These are phyloP conservation scores for Thuidium tamariscinum DNA, from an alignment of 225 moss, liverwort and hornwort genomes.

Conservation along the genomic window DNA sequence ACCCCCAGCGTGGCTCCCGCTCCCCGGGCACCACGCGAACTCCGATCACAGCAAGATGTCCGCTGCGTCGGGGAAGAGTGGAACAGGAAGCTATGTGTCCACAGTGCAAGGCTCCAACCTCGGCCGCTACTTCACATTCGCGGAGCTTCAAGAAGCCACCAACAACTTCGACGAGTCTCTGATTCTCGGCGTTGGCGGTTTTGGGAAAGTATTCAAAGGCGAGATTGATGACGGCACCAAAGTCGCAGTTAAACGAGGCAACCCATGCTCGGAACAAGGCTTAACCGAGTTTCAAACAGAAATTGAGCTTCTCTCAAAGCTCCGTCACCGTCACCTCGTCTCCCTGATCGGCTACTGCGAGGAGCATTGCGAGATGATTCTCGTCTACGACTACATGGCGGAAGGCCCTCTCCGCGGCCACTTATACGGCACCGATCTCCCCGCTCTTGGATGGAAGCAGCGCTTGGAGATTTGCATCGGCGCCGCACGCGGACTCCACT, in stretches of 20 bases:
- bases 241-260: conserved; percentile 43
- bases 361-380: conserved; percentile 51
- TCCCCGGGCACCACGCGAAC: conserved; percentile 52
- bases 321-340: conserved; percentile 36
- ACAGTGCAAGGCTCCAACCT: conserved; percentile 41
- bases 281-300: conserved; percentile 44
- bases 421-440: conserved; percentile 48
- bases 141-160: conserved; percentile 41
- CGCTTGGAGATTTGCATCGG: conserved; percentile 68
- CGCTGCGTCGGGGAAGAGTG: conserved; percentile 46
- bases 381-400: conserved; percentile 45
- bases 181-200: conserved; percentile 37
- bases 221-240: conserved; percentile 37
- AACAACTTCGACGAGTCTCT: conserved; percentile 34
- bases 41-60: conserved; percentile 71
- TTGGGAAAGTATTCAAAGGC: conserved; percentile 44
- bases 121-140: conserved; percentile 45
- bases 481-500: conserved; percentile 71
- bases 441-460: conserved; percentile 43
- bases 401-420: conserved; percentile 38
- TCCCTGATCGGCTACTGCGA: conserved; percentile 45
- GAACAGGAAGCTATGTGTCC: conserved; percentile 53
- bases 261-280: conserved; percentile 31
- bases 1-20: conserved; percentile 60
- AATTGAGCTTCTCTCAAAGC: conserved; percentile 36